Conservation (phyloP, 2,329 filamentous ascomycete species). For the Fusarium humuli region DNA sequence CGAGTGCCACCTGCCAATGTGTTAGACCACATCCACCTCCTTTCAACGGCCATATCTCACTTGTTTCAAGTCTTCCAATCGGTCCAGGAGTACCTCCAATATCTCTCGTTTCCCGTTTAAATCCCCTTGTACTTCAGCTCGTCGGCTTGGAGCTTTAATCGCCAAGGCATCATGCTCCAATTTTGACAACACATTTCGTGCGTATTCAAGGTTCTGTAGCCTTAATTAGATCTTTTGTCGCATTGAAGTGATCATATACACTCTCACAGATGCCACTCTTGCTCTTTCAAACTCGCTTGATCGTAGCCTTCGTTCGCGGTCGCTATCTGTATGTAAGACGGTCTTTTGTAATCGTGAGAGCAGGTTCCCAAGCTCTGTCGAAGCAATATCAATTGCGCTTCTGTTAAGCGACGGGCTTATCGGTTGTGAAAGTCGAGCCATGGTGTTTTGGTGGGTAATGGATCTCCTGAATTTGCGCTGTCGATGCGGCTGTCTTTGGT, state of each 20-base stretch:
- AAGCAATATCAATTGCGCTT: constrained; percentile 47
- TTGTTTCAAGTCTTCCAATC: constrained; percentile 75
- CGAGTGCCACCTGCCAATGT: constrained; percentile 48
- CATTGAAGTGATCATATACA: not conserved
- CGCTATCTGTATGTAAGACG: constrained; percentile 71
- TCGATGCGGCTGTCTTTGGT: constrained; percentile 21
- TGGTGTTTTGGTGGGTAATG: constrained; percentile 32
- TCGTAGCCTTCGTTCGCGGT: constrained; percentile 67
- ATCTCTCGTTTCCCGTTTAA: constrained; percentile 73
- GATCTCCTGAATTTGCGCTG: constrained; percentile 10
- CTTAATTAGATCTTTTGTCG: constrained; percentile 9
- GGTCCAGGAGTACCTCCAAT: constrained; percentile 73
- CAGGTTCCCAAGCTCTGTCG: constrained; percentile 70
- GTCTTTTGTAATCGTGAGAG: constrained; percentile 74
- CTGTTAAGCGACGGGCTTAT: constrained; percentile 20
- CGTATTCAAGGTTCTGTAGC: constrained; percentile 76
- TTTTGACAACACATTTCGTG: constrained; percentile 73
- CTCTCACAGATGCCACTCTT: constrained; percentile 56
- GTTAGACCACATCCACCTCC: constrained; percentile 19
- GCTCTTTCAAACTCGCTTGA: constrained; percentile 73
- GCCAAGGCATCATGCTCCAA: constrained; percentile 75
- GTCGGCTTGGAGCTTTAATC: constrained; percentile 68
- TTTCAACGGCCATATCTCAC: constrained; percentile 50
- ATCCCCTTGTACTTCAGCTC: constrained; percentile 71
- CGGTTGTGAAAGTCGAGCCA: constrained; percentile 47